These are phyloP conservation scores for Annulohypoxylon truncatum DNA, from an alignment of 2,329 filamentous ascomycete genomes.

Conservation along the genomic window DNA sequence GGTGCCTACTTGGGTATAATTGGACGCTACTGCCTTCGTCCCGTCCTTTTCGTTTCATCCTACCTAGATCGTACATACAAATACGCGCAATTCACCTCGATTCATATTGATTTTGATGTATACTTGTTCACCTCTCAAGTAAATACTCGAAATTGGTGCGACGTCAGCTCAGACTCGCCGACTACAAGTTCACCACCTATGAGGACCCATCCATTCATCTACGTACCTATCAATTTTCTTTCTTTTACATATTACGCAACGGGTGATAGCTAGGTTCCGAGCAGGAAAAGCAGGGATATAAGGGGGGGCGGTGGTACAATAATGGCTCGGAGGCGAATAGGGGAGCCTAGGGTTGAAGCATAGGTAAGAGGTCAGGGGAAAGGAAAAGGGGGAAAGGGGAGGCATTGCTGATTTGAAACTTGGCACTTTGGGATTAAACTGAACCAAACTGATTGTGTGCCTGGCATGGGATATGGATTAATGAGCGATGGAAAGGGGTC, in stretches of 20 bases:
- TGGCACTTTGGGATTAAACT: constrained; percentile 2
- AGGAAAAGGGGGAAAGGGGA: not conserved
- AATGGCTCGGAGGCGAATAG: not conserved
- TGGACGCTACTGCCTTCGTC: not conserved
- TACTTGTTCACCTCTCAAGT: not conserved
- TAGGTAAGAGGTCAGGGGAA: not conserved
- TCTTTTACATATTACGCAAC: not conserved
- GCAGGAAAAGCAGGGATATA: not conserved
- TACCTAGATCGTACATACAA: not conserved
- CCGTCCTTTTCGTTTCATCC: not conserved
- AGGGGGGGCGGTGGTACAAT: not conserved
- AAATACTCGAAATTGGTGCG: not conserved
- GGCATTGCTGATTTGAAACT: constrained; percentile 8
- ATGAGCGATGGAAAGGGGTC: constrained; percentile 21
- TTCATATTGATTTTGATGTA: not conserved
- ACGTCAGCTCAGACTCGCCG: not conserved
- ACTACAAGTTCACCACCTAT: not conserved
- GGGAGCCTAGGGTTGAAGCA: not conserved
- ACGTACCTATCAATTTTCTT: not conserved
- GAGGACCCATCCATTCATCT: not conserved
- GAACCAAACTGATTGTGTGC: constrained; percentile 8
- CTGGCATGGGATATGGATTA: constrained; percentile 27
- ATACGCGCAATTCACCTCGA: not conserved
- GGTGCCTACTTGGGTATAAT: no score
- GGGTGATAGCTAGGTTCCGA: not conserved